Base-by-base conservation (phyloP, 257 asterid species). In the Plantago ovata region DNA sequence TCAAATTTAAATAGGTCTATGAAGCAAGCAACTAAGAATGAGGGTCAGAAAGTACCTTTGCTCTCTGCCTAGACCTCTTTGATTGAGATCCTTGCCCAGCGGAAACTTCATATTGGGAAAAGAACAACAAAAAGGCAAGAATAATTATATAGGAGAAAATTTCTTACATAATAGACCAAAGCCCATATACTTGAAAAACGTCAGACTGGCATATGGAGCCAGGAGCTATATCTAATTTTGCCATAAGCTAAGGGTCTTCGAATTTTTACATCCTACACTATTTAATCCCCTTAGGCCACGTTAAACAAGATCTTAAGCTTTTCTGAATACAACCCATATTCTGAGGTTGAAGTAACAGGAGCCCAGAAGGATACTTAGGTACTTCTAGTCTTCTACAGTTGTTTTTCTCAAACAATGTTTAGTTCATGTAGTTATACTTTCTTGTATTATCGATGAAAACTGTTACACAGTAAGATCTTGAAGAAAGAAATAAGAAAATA, bases 1-100 rank as follows among this genome's bases (percentile, higher is more conserved):
- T 33, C 7, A 40, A 45, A 12, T 43, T 54, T 41, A 60, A 20
- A 64, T 9, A 67, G 56, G 41, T 48, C 41, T 45, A 15, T 24
- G 19, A 6, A n/a, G n/a, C n/a, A 2, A 66, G 55, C 13, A 58
- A 63, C 13, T 38, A 58, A 64, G 15, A 63, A 49, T 38, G 18
- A 62, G 43, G 21, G 56, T 47, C 42, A 56, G 48, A 52, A 38
- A 33, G 53, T 78, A 93, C 99, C 97, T 85, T 86, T 65, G 71
- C 61, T 76, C 79, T 89, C 47, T 80, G 74, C 72, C 79, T 79
- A 58, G 81, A 55, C 67, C 72, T 83, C 82, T 78, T 82, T 69
- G 84, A 62, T 69, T 77, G 95, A 70, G 96, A 68, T 73, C 79
- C 92, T 70, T 66, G 86, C 61, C 78, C 94, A 73, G 70, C 84